Evolutionary conservation across 345 rosid species (phyloP), one percentile per base, ranked within the genome.

Genomic region (Abelmoschus esculentus): DNA sequence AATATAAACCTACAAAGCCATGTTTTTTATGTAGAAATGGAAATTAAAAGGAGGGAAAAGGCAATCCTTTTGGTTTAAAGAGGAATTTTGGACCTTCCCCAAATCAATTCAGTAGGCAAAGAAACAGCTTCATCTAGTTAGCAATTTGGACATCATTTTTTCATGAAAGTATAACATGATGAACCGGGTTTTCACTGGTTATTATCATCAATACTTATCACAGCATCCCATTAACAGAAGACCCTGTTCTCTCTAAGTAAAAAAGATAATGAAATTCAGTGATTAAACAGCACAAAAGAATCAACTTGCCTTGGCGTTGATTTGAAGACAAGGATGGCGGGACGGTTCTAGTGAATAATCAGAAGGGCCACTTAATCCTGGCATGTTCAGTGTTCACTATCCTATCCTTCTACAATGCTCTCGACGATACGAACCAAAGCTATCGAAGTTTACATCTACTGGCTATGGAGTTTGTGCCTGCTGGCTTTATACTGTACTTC

Each of bases 331-430:
- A 64, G 92, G 90, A 50, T 93, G 87, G 0, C 97, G 98, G 49
- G 83, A 72, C 50, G 97, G 97, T 67, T 93, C 97, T 58, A 66
- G 77, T 19, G 86, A 80, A 79, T 90, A 93, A 67, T 87, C 85
- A 5, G 96, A 87, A 2, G 96, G 98, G 2, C 80, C 93, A 50
- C 72, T 75, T 4, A 89, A 38, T 71, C 97, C 97, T 18, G 96
- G 98, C 98, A 90, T 93, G 65, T 26, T 75, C 15, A 17, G 22
- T 34, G 40, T 28, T 76, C 19, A 15, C 12, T 18, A 29, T 36
- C 66, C 49, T 59, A 29, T 13, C 15, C 47, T 58, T 31, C 40
- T 70, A 0, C n/a, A 26, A 44, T 14, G 13, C 53, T 6, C 2
- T 7, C 53, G 26, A 53, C 14, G 3, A 42, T 11, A 2, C 11